A percentile compares a stretch with the other conserved stretches of the same genome.
Evolutionary conservation across 257 asterid genomes (phyloP).

Genomic region (Cynanchum wilfordii): DNA sequence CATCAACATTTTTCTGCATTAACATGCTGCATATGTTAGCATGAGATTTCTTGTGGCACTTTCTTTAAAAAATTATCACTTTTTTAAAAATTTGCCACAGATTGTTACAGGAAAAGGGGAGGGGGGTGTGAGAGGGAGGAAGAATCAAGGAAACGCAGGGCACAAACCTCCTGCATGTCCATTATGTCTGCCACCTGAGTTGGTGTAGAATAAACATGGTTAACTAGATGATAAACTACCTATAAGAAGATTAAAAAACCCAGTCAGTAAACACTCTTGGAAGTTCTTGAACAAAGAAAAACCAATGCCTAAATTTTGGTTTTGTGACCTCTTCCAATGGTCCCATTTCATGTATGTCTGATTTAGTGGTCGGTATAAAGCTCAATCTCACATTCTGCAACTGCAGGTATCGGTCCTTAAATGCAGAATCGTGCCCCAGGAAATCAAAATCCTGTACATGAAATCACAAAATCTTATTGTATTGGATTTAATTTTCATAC

Average conservation of each 20-base stretch:
- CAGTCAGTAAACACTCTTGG: background rate
- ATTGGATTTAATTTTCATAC: background rate
- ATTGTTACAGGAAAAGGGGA: too few species aligned
- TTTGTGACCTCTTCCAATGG: slow-evolving; percentile 61
- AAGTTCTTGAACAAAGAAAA: slow-evolving; percentile 3
- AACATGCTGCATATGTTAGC: background rate
- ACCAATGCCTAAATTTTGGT: background rate
- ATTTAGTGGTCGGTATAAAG: slow-evolving; percentile 66
- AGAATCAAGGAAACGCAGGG: background rate
- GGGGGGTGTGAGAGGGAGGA: too few species aligned
- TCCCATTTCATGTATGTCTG: slow-evolving; percentile 79
- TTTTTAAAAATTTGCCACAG: too few species aligned
- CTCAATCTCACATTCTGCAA: slow-evolving; percentile 80
- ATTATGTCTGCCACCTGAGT: slow-evolving; percentile 51
- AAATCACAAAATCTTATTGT: background rate
- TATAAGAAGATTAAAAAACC: slow-evolving; percentile 18
- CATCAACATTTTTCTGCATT: slow-evolving; percentile 60
- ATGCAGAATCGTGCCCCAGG: slow-evolving; percentile 85
- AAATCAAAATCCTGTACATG: slow-evolving; percentile 62
- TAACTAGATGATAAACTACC: slow-evolving; percentile 53
- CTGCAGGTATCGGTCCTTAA: slow-evolving; percentile 77
- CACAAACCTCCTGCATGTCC: slow-evolving; percentile 69
- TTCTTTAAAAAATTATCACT: too few species aligned
- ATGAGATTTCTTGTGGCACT: too few species aligned
- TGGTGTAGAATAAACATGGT: slow-evolving; percentile 74